Conservation (phyloP, 2,329 filamentous ascomycete genomes). For the Aspergillus chevalieri region DNA sequence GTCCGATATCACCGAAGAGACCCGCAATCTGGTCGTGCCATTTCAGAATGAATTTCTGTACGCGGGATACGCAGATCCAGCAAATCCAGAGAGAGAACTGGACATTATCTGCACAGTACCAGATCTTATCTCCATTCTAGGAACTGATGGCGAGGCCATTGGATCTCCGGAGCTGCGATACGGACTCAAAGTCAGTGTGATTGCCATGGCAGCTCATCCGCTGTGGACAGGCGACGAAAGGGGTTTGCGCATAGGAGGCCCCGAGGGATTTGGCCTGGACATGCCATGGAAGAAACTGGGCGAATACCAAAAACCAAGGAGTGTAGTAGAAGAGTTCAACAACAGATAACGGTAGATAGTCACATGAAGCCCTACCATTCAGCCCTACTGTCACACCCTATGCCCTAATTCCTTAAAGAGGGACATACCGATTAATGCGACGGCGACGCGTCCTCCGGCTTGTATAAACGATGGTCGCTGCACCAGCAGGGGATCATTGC, state of each 20-base stretch:
- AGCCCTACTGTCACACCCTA: not conserved
- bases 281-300: slow-evolving; percentile 16
- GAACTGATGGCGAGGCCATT: slow-evolving; percentile 45
- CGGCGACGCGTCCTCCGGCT: slow-evolving; percentile 5
- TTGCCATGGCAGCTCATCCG: slow-evolving; percentile 46
- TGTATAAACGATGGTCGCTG: too few relatives aligned
- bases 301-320: slow-evolving; percentile 14
- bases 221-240: slow-evolving; percentile 41
- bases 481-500: too few relatives aligned
- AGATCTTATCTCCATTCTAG: slow-evolving; percentile 34
- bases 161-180: slow-evolving; percentile 49
- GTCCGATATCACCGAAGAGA: slow-evolving; percentile 1
- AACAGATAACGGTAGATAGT: slow-evolving; percentile 2
- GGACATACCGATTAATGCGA: not conserved
- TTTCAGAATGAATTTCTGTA: slow-evolving; percentile 28
- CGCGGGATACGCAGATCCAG: slow-evolving; percentile 13
- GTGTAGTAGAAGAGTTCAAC: slow-evolving; percentile 7
- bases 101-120: slow-evolving; percentile 24
- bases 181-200: slow-evolving; percentile 46
- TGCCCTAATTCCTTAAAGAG: not conserved
- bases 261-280: slow-evolving; percentile 31
- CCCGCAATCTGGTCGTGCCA: slow-evolving; percentile 12
- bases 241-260: slow-evolving; percentile 37
- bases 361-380: not conserved
- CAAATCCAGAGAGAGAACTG: slow-evolving; percentile 4